These are phyloP conservation scores for Geranium brycei DNA, from an alignment of 345 rosid genomes.

Conservation along the genomic window DNA sequence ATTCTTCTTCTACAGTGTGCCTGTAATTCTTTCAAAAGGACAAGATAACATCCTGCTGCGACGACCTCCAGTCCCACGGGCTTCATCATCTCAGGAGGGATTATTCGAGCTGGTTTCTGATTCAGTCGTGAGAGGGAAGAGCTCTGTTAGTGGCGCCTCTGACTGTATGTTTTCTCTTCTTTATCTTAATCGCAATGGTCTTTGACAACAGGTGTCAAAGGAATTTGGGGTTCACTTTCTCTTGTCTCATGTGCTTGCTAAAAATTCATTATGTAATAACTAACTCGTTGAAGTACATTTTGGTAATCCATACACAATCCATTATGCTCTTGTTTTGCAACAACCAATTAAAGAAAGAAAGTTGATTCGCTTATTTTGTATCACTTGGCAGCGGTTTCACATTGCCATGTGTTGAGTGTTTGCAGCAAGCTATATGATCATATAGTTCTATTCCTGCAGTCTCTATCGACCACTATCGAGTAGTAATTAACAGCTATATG, in stretches of 20 bases:
- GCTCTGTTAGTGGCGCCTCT: constrained; percentile 18
- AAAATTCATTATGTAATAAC: too few species aligned
- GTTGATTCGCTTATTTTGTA: too few species aligned
- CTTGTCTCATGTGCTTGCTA: too few species aligned
- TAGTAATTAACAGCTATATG: too few species aligned
- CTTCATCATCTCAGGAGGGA: constrained; percentile 43
- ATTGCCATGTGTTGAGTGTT: neutral
- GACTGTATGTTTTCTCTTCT: constrained; percentile 24
- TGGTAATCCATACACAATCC: too few species aligned
- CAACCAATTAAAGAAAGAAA: too few species aligned
- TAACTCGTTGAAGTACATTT: too few species aligned
- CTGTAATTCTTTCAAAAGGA: constrained; percentile 26
- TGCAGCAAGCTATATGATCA: neutral
- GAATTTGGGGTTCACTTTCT: neutral
- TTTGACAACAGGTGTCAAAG: too few species aligned
- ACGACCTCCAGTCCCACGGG: constrained; percentile 26
- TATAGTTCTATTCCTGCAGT: neutral
- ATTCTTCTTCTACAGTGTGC: constrained; percentile 14
- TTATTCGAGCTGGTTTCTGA: constrained; percentile 27
- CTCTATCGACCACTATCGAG: too few species aligned
- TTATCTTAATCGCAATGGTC: too few species aligned
- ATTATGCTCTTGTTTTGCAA: too few species aligned
- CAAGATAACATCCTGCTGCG: constrained; percentile 27
- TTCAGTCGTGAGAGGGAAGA: constrained; percentile 23
- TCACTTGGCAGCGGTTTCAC: too few species aligned